phyloP scores from a whole-genome alignment of 306 rosid species.

The Trifolium pratense region DNA sequence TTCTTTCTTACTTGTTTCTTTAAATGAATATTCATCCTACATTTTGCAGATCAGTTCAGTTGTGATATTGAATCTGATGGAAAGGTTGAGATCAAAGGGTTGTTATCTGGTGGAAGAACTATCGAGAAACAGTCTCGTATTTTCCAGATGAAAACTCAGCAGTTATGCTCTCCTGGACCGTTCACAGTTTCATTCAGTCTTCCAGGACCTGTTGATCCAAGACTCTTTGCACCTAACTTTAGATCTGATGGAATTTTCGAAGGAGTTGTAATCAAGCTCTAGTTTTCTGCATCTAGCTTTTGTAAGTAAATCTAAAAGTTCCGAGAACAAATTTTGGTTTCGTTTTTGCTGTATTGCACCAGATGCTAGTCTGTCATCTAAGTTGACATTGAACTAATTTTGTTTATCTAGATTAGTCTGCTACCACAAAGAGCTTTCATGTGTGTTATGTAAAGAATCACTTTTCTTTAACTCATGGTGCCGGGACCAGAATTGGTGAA shows the following conservation, averaged over 20 bases:
- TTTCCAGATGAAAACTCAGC: constrained; percentile 58
- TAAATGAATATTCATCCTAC: constrained; percentile 14
- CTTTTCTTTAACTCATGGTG: not conserved
- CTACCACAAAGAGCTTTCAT: constrained; percentile 6
- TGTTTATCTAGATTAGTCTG: constrained; percentile 17
- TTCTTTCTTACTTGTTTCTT: not conserved
- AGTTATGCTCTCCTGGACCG: constrained; percentile 68
- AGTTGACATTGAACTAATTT: constrained; percentile 28
- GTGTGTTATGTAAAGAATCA: not conserved
- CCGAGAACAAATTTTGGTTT: not conserved
- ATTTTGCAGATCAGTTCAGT: constrained; percentile 61
- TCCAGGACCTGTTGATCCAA: constrained; percentile 86
- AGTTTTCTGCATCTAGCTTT: constrained; percentile 24
- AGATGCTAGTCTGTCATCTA: constrained; percentile 9
- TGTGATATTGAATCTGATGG: constrained; percentile 76
- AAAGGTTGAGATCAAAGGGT: constrained; percentile 65
- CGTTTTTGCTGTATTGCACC: constrained; percentile 14
- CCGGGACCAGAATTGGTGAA: not conserved
- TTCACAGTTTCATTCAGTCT: constrained; percentile 74
- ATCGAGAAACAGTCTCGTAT: constrained; percentile 61
- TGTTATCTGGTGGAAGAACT: constrained; percentile 57
- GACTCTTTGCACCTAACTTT: constrained; percentile 74
- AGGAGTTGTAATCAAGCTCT: constrained; percentile 62
- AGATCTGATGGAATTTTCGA: constrained; percentile 73
- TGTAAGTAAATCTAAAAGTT: constrained; percentile 26